Base-by-base conservation (phyloP, 371 early-diverging fungal species). In the Mortierella sp. region DNA sequence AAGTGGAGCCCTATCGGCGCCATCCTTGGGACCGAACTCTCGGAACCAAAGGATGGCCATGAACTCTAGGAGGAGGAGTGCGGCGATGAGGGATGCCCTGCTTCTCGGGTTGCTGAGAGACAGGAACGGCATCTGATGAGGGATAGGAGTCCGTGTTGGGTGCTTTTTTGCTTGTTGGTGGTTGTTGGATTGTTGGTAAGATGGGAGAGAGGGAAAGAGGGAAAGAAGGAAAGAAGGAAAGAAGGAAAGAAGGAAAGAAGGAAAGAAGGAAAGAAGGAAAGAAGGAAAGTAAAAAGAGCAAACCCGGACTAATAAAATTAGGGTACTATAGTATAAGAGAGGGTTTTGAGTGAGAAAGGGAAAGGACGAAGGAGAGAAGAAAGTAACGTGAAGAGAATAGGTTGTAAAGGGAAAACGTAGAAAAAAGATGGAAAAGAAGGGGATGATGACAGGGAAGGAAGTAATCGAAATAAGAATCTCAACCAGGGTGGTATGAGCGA, bases 1-100 rank as follows among this genome's bases (percentile, higher is more conserved):
- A 54, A 58, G 27, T 3, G 70, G 44, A 38, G 35, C 7, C 18
- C n/a, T 55, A 32, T 1, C 38, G 46, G 27, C 41, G 1, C 60
- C 46, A 2, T 60, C 51, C 4, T 18, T 41, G 2, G 70, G 75
- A 43, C 65, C 35, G 35, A 82, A 75, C 3, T 74, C 74, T 41
- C 75, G 56, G n/a, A 81, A 18, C 81, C 82, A 85, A 48, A 85
- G 74, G 35, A 81, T 75, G 3, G 75, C 76, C 75, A 79, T 71
- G 41, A 81, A 60, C 49, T 85, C 85, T 32, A 81, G 21, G 35
- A 81, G 11, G 32, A 85, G n/a, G 29, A 85, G 38, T 10, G 48
- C 77, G 32, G 75, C 73, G 10, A 85, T 74, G 12, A 81, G 12
- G 2, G 79, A 68, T 7, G 77, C 79, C 75, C 74, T 81, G 65